Evolutionary conservation across 768 basidiomycete species (phyloP), one percentile per base, ranked within the genome.

Genomic region (Phaeotremella skinneri): DNA sequence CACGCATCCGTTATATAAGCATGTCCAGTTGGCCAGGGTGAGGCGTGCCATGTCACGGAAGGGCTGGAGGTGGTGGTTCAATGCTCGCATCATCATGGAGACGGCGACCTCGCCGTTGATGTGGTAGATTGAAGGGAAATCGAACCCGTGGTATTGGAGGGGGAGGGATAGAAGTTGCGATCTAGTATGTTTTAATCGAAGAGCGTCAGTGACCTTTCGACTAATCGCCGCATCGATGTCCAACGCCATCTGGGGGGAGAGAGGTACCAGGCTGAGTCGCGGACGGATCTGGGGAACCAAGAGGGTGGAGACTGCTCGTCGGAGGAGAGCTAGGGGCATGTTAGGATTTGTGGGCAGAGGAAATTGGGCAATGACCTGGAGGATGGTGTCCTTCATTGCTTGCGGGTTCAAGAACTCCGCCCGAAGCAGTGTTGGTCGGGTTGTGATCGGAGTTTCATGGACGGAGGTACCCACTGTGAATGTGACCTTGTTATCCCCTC

Each of bases 71-170:
- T 56, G 59, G 52, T 64, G 63, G 34, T 64, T 64, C 4, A 64
- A 27, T 2, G 47, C 30, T 2, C 63, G 53, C 26, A 64, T 25
- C 13, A 64, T 3, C 2, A 26, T 1, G 2, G 2, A 26, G 20
- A 60, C 45, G 6, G 63, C 59, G 2, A 64, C 9, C 25, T 58
- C 51, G n/a, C 55, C 63, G 51, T 64, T 64, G 49, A 64, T 61
- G 13, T 29, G 17, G 43, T 34, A 4, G 4, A 64, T 39, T 1
- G 59, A 56, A 9, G 63, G 63, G 29, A 64, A 61, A 2, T 30
- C 63, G 23, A 64, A 61, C 3, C 63, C 63, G 17, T 31, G 50
- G 16, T 52, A 11, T 14, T 20, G 2, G 23, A 64, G 9, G 2
- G 63, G 63, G 1, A 64, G 26, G n/a, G 37, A 3, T 1, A 60